Evolutionary conservation across 2,329 filamentous ascomycete genomes (phyloP), one percentile per base, ranked within the genome.

Genomic region (Penicillium sp.): DNA sequence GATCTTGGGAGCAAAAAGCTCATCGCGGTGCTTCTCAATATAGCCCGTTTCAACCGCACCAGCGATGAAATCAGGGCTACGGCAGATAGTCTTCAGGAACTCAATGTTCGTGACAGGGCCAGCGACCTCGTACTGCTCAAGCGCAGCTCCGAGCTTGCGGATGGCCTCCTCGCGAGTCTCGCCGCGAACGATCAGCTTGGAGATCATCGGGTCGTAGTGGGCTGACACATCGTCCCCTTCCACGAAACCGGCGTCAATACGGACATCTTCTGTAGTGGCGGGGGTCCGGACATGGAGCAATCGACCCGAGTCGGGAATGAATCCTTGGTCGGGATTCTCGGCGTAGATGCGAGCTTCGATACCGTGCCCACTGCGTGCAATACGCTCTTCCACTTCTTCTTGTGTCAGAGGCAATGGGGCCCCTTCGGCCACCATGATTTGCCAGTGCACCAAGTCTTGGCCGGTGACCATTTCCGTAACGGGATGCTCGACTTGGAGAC

Each of bases 191-290:
- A 99, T 99, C 55, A 99, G 85, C 79, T 99, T 99, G 48, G 95
- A 92, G 68, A 99, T 97, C 95, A 99, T 99, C 30, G 95, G 95
- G 70, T 99, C 95, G 76, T 99, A 99, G 57, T 95, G 91, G 60
- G 94, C 92, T 0, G 93, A 96, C 2, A 99, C 91, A 64, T 92
- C 92, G 74, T 97, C 94, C 28, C 95, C 95, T 68, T 93, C 85
- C 30, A 93, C 86, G 75, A 98, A 98, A 1, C 95, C 95, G 49
- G 93, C 93, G 72, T 99, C 95, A 66, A 99, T 93, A 43, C 95
- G 88, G 35, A 98, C 85, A 65, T 93, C 90, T 0, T 89, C 84
- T 40, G 87, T 85, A 6, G 84, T 80, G 52, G 80, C 75, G 0
- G 94, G 93, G 1, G 91, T 93, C 37, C 86, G 85, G 11, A 98